Conservation (phyloP, 2,329 filamentous ascomycete species). For the Clarireedia homoeocarpa region DNA sequence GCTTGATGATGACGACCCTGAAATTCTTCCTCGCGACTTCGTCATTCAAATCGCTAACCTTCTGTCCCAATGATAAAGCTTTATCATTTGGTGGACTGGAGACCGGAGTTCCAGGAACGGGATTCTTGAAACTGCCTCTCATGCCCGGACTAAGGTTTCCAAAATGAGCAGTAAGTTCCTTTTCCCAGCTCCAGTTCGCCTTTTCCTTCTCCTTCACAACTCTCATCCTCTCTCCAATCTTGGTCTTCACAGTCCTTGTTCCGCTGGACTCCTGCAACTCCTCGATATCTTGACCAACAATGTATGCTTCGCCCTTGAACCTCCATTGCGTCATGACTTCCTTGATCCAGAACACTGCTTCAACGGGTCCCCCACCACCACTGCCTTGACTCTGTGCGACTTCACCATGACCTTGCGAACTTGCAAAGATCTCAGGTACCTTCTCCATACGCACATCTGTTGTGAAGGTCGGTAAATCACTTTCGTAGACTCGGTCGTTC, state of each 20-base stretch:
- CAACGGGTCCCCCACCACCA: constrained; percentile 63
- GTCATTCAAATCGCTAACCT: constrained; percentile 56
- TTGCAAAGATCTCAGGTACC: constrained; percentile 58
- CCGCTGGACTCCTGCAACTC: constrained; percentile 40
- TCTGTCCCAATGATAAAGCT: constrained; percentile 45
- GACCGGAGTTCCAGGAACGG: constrained; percentile 58
- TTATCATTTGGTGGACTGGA: constrained; percentile 40
- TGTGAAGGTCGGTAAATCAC: constrained; percentile 74
- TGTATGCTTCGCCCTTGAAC: constrained; percentile 65
- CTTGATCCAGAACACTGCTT: constrained; percentile 76
- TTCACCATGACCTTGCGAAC: constrained; percentile 38
- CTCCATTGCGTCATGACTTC: constrained; percentile 75
- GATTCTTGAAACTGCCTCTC: constrained; percentile 57
- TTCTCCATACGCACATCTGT: constrained; percentile 88
- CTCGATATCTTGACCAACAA: constrained; percentile 64
- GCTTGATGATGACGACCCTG: constrained; percentile 77
- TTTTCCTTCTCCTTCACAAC: constrained; percentile 32
- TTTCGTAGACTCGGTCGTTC: constrained; percentile 66
- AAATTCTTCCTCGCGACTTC: constrained; percentile 55
- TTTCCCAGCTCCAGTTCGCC: constrained; percentile 58
- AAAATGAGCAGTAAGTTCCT: constrained; percentile 80
- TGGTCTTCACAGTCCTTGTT: constrained; percentile 49
- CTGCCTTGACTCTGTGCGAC: constrained; percentile 39
- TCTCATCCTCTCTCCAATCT: constrained; percentile 57
- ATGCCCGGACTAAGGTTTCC: constrained; percentile 78